phyloP scores from a whole-genome alignment of 208 protist genomes.

The Acanthamoeba healyi region DNA sequence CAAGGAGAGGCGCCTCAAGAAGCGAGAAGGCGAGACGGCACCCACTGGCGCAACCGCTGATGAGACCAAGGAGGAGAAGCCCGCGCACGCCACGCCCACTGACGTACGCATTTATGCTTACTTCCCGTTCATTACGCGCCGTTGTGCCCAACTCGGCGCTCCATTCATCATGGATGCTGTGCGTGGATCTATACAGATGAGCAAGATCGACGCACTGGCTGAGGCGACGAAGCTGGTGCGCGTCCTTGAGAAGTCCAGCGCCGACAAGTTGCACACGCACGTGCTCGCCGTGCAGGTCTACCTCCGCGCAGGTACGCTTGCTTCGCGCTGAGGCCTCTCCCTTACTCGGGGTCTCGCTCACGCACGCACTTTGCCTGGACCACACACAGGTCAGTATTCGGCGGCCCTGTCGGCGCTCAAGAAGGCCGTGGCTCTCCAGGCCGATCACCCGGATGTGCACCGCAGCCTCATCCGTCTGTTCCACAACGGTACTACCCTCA shows the following conservation, averaged over 20 bases:
- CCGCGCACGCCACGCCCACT: neutral
- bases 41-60: neutral
- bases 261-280: conserved; percentile 28
- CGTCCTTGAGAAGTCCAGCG: neutral
- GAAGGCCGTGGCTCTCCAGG: neutral
- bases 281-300: conserved; percentile 37
- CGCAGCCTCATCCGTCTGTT: conserved; percentile 24
- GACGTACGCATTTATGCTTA: too few relatives aligned
- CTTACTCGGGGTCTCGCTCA: neutral
- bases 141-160: too few relatives aligned
- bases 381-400: neutral
- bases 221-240: neutral
- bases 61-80: neutral
- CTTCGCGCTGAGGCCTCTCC: too few relatives aligned
- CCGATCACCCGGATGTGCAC: conserved; percentile 25
- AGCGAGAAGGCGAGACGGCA: neutral
- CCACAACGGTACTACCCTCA: neutral
- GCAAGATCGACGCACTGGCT: neutral
- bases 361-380: neutral
- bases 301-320: neutral
- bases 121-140: too few relatives aligned
- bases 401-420: neutral
- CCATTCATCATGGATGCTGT: neutral
- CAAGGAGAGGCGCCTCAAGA: neutral
- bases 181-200: neutral